Evolutionary conservation across 306 rosid genomes (phyloP), one percentile per base, ranked within the genome.

Genomic region (Purshia tridentata): DNA sequence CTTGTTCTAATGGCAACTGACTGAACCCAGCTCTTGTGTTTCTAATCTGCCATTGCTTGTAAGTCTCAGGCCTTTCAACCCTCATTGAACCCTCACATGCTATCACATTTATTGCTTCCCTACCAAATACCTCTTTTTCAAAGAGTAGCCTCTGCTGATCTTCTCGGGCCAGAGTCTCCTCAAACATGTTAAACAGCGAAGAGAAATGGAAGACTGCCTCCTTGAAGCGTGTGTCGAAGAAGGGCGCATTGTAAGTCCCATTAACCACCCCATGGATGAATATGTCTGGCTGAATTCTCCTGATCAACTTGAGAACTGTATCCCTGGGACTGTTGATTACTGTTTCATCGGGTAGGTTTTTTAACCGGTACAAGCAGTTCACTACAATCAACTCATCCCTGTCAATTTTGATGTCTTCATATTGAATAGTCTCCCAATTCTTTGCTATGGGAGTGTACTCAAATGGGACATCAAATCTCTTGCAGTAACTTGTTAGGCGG

Each of bases 11-110:
- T 3, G 77, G 67, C n/a, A 91, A 20, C 80, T 89, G 94, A 78
- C 73, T 81, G 80, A 94, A 88, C 62, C 96, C 92, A 1, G 95
- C 97, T 79, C 96, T 84, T 4, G 18, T 65, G 71, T 88, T 91
- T 72, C 98, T 80, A 52, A 77, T 75, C 79, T 89, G 96, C 97
- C 98, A 94, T 63, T 86, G 95, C 85, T 84, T 89, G 81, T 89
- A 94, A 1, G 90, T 85, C 81, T 91, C 98, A 0, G 96, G 98
- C 82, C 91, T 88, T 69, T 94, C 97, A 39, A 91, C 81, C 69
- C 96, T 87, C 73, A 81, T 85, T 15, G 80, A 72, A 40, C 91
- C 97, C 70, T 94, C 98, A 67, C 97, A 87, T 0, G 98, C 96
- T 72, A 91, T 78, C 16, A 88, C 97, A 59, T 89, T 94, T 76